These are phyloP conservation scores for Fistulina hepatica DNA, from an alignment of 1,284 basidiomycete species.

Conservation along the genomic window DNA sequence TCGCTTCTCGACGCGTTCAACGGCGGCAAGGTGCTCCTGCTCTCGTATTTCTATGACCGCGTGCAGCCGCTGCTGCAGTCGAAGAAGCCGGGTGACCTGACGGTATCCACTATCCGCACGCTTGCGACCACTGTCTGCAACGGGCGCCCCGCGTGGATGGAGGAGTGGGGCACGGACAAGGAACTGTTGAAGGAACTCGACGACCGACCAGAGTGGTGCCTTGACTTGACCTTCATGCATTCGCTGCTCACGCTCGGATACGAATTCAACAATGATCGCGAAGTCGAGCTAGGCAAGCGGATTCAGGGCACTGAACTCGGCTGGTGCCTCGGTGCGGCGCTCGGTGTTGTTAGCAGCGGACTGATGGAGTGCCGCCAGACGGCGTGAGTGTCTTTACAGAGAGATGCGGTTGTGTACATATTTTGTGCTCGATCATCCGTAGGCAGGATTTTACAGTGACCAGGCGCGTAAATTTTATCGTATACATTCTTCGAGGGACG, in stretches of 20 bases:
- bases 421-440: too few relatives aligned
- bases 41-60: constrained; percentile 98
- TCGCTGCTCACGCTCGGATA: constrained; percentile 75
- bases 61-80: constrained; percentile 63
- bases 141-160: constrained; percentile 53
- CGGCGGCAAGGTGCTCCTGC: constrained; percentile 65
- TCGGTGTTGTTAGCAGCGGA: constrained; percentile 60
- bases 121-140: constrained; percentile 66
- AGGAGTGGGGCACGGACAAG: constrained; percentile 40
- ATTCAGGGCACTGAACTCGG: constrained; percentile 88
- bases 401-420: too few relatives aligned
- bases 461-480: too few relatives aligned
- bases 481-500: too few relatives aligned
- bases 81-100: constrained; percentile 26
- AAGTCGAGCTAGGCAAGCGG: constrained; percentile 79
- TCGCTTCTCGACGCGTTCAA: constrained; percentile 87
- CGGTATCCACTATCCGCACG: constrained; percentile 50
- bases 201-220: constrained; percentile 85
- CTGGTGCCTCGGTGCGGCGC: constrained; percentile 84
- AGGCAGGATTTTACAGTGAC: too few relatives aligned
- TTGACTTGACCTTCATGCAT: constrained; percentile 95
- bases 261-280: constrained; percentile 61
- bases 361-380: too few relatives aligned
- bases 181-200: constrained; percentile 66
- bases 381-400: too few relatives aligned